Evolutionary conservation across 176 grass and related monocot genomes (phyloP).

Genomic region (Raddia distichophylla): DNA sequence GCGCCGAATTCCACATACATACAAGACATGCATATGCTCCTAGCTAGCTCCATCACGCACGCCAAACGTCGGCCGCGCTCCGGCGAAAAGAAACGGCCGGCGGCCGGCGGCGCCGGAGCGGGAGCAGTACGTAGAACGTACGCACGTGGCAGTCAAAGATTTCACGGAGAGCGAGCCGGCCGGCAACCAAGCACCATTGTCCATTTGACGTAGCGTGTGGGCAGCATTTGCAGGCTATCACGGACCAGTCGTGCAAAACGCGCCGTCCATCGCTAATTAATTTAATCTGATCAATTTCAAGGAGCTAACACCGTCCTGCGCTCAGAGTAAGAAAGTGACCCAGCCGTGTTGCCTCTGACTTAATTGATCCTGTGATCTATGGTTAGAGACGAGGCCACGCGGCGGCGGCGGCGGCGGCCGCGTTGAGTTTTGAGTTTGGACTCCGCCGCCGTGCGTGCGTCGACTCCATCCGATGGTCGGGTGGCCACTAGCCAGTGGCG

Average conservation of each 20-base stretch:
- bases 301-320: background rate
- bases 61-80: slow-evolving; percentile 17
- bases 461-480: background rate
- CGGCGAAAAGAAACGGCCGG: background rate
- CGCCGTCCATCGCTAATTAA: slow-evolving; percentile 2
- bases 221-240: background rate
- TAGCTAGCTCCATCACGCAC: background rate
- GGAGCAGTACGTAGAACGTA: background rate
- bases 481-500: background rate
- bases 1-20: background rate
- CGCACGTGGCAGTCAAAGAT: background rate
- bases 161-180: background rate
- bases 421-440: slow-evolving; percentile 21
- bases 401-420: background rate
- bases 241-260: background rate
- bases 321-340: too few relatives aligned
- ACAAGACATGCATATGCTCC: background rate
- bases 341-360: background rate
- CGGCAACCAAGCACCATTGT: background rate
- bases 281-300: background rate
- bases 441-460: background rate
- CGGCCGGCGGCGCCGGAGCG: background rate
- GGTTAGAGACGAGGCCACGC: background rate
- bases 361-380: background rate
- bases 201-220: background rate